Conservation (phyloP, 176 grass and related monocot species). For the Carex cristatella region DNA sequence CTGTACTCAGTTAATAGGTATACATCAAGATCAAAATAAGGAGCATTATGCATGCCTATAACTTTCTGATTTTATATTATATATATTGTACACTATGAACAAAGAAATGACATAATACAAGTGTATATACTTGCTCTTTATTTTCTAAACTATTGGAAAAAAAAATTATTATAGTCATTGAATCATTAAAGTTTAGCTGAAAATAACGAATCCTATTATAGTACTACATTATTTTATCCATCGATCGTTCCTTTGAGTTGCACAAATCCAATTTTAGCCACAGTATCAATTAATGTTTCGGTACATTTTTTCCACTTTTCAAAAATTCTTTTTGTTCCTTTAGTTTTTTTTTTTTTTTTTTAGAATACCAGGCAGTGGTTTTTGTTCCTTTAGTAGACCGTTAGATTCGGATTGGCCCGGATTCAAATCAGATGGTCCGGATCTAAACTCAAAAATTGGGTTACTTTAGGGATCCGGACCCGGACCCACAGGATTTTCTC, state of each 20-base stretch:
- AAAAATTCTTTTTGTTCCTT: neutral
- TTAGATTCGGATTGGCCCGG: no score
- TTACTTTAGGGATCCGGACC: no score
- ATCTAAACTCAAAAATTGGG: no score
- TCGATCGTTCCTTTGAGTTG: neutral
- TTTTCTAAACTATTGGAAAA: neutral
- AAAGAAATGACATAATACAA: neutral
- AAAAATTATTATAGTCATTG: neutral
- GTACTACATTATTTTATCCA: no score
- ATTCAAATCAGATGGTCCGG: no score
- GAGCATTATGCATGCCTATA: neutral
- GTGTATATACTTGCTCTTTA: neutral
- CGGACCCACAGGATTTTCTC: neutral
- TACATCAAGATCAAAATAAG: neutral
- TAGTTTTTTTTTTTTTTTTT: neutral
- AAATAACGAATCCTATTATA: neutral
- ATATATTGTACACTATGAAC: neutral
- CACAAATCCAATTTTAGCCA: neutral
- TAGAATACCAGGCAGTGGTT: neutral
- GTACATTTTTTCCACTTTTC: neutral
- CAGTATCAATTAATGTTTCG: neutral
- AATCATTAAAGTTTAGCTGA: neutral
- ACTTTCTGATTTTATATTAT: neutral
- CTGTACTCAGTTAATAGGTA: neutral
- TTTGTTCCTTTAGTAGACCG: neutral